A percentile compares a stretch with the other conserved stretches of the same genome.
Evolutionary conservation across 2,329 filamentous ascomycete genomes (phyloP).

Genomic region (Leptographium flavum): DNA sequence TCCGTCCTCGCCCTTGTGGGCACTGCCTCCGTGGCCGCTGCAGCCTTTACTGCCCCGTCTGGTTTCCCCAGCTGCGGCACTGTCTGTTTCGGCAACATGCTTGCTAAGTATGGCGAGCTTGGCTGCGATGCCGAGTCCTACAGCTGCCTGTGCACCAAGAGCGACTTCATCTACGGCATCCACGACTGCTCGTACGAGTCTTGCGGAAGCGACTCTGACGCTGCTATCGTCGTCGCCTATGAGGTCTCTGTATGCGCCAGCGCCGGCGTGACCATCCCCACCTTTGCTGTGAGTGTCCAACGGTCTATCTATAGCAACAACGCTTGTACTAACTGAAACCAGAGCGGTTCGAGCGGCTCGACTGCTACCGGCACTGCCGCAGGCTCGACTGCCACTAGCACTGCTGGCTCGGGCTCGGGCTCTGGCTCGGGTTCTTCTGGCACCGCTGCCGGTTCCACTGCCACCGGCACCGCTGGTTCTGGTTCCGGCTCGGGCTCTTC

Average conservation of each 20-base stretch:
- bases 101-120: constrained; percentile 27
- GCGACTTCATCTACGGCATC: constrained; percentile 33
- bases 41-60: constrained; percentile 23
- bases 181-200: constrained; percentile 34
- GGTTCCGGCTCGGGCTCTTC: constrained; percentile 1
- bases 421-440: neutral
- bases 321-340: neutral
- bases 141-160: constrained; percentile 31
- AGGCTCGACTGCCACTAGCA: neutral
- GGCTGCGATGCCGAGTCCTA: constrained; percentile 28
- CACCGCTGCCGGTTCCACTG: neutral
- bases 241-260: constrained; percentile 24
- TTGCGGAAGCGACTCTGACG: constrained; percentile 22
- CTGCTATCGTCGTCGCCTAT: constrained; percentile 23
- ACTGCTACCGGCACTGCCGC: neutral
- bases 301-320: neutral
- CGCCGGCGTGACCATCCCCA: constrained; percentile 22
- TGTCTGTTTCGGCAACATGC: constrained; percentile 36
- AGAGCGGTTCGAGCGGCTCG: neutral
- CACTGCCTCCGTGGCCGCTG: constrained; percentile 21
- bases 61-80: constrained; percentile 34
- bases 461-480: too few relatives aligned
- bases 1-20: constrained; percentile 22
- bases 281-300: constrained; percentile 13
- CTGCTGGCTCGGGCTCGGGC: neutral